A percentile compares a stretch with the other conserved stretches of the same genome.
phyloP scores from a whole-genome alignment of 2,329 filamentous ascomycete genomes.

The Aureobasidium sp. region DNA sequence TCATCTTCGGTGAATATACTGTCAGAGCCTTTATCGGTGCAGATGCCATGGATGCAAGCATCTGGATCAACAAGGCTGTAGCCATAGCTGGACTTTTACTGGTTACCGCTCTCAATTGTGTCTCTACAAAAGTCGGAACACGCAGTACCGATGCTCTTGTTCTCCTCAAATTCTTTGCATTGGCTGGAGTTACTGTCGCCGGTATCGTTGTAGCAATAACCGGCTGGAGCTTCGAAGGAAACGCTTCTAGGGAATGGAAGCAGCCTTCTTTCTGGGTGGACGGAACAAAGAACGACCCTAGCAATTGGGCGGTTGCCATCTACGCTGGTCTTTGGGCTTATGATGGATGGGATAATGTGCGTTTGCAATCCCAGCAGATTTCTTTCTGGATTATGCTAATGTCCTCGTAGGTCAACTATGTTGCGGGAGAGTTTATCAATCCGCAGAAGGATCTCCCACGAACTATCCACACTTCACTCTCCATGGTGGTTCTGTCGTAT shows the following conservation, averaged over 20 bases:
- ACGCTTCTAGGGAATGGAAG: constrained; percentile 80
- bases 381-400: neutral
- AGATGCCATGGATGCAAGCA: constrained; percentile 71
- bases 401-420: constrained; percentile 74
- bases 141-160: constrained; percentile 87
- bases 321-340: constrained; percentile 97
- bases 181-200: constrained; percentile 77
- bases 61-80: constrained; percentile 86
- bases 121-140: constrained; percentile 83
- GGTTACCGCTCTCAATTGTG: constrained; percentile 80
- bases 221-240: constrained; percentile 68
- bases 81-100: constrained; percentile 67
- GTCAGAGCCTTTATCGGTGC: constrained; percentile 79
- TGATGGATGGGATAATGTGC: constrained; percentile 96
- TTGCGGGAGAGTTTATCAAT: constrained; percentile 93
- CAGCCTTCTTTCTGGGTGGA: constrained; percentile 73
- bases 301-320: constrained; percentile 84
- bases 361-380: constrained; percentile 28
- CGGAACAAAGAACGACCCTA: constrained; percentile 70
- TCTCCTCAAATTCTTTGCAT: constrained; percentile 90
- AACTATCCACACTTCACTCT: constrained; percentile 94
- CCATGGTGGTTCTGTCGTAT: constrained; percentile 84
- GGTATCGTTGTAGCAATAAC: constrained; percentile 86
- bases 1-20: constrained; percentile 98
- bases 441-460: constrained; percentile 82